Evolutionary conservation across 169 alveolate genomes (phyloP).

Genomic region (Babesia ovis): DNA sequence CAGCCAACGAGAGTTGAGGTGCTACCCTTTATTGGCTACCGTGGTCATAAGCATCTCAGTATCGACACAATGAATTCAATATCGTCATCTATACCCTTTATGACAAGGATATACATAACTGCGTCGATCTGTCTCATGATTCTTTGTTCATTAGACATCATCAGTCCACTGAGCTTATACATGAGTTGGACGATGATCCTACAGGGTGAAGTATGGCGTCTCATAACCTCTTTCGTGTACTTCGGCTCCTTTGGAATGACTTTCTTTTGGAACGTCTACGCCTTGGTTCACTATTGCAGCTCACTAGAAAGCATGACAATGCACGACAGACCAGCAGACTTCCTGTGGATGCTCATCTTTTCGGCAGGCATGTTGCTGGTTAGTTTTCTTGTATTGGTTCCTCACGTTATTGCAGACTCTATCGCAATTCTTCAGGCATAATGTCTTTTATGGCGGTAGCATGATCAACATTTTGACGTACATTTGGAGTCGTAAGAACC

Average conservation of each 20-base stretch:
- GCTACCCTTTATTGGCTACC: background rate
- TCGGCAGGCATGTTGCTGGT: slow-evolving; percentile 76
- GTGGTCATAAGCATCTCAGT: background rate
- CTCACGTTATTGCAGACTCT: slow-evolving; percentile 43
- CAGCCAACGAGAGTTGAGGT: background rate
- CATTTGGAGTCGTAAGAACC: slow-evolving; percentile 90
- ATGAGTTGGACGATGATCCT: slow-evolving; percentile 83
- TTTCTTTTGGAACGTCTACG: slow-evolving; percentile 91
- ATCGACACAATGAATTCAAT: slow-evolving; percentile 42
- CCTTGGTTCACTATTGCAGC: slow-evolving; percentile 80
- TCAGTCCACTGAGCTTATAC: slow-evolving; percentile 82
- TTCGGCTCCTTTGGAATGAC: slow-evolving; percentile 88
- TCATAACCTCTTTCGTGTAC: slow-evolving; percentile 87
- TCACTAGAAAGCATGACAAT: slow-evolving; percentile 77
- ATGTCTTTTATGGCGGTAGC: slow-evolving; percentile 87
- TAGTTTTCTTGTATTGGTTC: background rate
- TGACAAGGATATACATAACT: slow-evolving; percentile 80
- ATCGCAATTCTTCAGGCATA: slow-evolving; percentile 76
- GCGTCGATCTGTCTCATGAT: slow-evolving; percentile 80
- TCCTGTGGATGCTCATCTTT: slow-evolving; percentile 83
- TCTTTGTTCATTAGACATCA: slow-evolving; percentile 80
- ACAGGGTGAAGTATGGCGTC: slow-evolving; percentile 86
- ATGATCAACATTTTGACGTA: slow-evolving; percentile 90
- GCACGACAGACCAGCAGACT: slow-evolving; percentile 84
- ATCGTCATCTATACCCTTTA: slow-evolving; percentile 72